A percentile compares a stretch with the other conserved stretches of the same genome.
Conservation (phyloP, 352 stramenopile species). For the Plasmopara viticola region DNA sequence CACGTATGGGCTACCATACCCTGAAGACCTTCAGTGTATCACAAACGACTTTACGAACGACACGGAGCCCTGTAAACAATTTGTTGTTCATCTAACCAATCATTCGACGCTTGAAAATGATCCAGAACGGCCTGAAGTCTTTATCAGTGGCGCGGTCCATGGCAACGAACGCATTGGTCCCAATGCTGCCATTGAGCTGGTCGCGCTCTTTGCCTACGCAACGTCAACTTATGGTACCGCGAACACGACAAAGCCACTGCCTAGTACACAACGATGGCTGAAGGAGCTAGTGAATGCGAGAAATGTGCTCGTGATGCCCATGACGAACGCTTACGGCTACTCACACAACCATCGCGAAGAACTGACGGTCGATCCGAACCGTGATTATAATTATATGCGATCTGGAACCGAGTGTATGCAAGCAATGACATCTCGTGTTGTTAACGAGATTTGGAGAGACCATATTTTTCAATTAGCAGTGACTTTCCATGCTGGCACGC, state of each 20-base stretch:
- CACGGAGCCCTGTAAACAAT: slow-evolving; percentile 66
- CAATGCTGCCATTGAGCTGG: slow-evolving; percentile 85
- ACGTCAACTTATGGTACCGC: slow-evolving; percentile 32
- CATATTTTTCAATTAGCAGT: slow-evolving; percentile 96
- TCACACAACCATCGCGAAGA: slow-evolving; percentile 78
- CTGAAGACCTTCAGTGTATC: slow-evolving; percentile 53
- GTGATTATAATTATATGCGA: slow-evolving; percentile 97
- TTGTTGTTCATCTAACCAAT: slow-evolving; percentile 85
- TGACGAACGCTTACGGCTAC: slow-evolving; percentile 94
- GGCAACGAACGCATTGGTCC: slow-evolving; percentile 94
- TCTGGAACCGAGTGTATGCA: slow-evolving; percentile 86
- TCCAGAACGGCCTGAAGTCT: slow-evolving; percentile 87
- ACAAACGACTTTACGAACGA: slow-evolving; percentile 35
- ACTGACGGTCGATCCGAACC: slow-evolving; percentile 92
- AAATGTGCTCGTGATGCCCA: slow-evolving; percentile 81
- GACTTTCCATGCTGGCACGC: slow-evolving; percentile 98
- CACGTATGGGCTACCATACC: slow-evolving; percentile 71
- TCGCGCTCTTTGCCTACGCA: slow-evolving; percentile 78
- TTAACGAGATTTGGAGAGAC: slow-evolving; percentile 96
- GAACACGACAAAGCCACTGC: slow-evolving; percentile 16
- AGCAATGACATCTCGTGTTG: slow-evolving; percentile 91
- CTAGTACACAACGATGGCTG: slow-evolving; percentile 63
- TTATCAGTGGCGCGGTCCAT: slow-evolving; percentile 94
- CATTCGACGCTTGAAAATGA: slow-evolving; percentile 70
- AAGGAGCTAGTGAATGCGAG: slow-evolving; percentile 84